These are phyloP conservation scores for Schizophyllum amplum DNA, from an alignment of 1,284 basidiomycete genomes.

Conservation along the genomic window DNA sequence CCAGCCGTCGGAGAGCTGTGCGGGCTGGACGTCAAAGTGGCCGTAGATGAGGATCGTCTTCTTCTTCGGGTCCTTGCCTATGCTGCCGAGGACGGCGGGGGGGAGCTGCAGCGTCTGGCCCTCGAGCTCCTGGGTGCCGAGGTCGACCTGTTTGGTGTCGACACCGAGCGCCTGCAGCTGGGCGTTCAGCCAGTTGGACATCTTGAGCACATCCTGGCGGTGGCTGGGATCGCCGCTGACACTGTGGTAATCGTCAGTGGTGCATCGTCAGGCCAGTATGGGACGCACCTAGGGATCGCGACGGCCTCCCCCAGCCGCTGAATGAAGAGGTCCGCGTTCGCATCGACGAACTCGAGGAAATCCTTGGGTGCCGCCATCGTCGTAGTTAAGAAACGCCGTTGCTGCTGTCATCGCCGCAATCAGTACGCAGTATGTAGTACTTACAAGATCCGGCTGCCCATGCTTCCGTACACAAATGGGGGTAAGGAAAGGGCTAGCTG, in stretches of 20 bases:
- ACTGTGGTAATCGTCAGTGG: conserved; percentile 26
- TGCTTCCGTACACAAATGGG: background rate
- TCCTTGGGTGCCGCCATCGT: conserved; percentile 37
- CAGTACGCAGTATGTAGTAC: background rate
- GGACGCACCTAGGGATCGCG: conserved; percentile 78
- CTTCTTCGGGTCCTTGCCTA: conserved; percentile 81
- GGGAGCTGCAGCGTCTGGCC: conserved; percentile 77
- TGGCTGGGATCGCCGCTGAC: conserved; percentile 60
- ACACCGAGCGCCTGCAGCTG: conserved; percentile 74
- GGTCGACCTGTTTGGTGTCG: conserved; percentile 60
- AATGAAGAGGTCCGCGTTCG: conserved; percentile 69
- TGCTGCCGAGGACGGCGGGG: conserved; percentile 79
- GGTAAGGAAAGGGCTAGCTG: background rate
- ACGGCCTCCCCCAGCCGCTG: conserved; percentile 77
- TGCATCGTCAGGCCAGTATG: background rate
- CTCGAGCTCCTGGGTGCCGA: conserved; percentile 82
- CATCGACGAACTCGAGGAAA: conserved; percentile 50
- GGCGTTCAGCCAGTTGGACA: conserved; percentile 74
- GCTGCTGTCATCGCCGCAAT: background rate
- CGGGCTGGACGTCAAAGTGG: conserved; percentile 80
- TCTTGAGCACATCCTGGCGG: conserved; percentile 71
- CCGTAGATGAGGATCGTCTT: conserved; percentile 93
- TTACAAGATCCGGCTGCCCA: background rate
- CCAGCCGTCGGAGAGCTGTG: conserved; percentile 82
- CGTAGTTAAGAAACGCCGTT: background rate